These are phyloP conservation scores for Rosellinia necatrix DNA, from an alignment of 2,329 filamentous ascomycete genomes.

Conservation along the genomic window DNA sequence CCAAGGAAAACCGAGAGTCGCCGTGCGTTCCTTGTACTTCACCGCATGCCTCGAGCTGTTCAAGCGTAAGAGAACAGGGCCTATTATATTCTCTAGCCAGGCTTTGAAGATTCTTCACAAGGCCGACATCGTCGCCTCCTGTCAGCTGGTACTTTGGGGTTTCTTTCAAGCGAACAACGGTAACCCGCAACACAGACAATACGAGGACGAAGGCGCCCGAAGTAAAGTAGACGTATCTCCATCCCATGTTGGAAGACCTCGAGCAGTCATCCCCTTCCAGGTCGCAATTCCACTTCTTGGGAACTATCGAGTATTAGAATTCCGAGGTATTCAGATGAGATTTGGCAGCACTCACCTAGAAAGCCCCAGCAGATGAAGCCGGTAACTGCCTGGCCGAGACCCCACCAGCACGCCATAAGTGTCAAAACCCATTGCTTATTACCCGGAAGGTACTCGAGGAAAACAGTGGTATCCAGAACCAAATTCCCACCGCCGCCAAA, in stretches of 20 bases:
- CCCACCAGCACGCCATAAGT: conserved; percentile 63
- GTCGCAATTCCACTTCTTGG: conserved; percentile 49
- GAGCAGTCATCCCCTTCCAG: conserved; percentile 45
- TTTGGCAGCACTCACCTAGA: conserved; percentile 40
- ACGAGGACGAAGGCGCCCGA: conserved; percentile 52
- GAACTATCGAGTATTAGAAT: conserved; percentile 35
- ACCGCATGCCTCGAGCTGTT: conserved; percentile 53
- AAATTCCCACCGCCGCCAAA: conserved; percentile 70
- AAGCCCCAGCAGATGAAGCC: conserved; percentile 57
- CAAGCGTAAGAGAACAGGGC: conserved; percentile 49
- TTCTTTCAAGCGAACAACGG: conserved; percentile 59
- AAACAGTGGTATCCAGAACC: conserved; percentile 62
- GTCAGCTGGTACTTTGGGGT: conserved; percentile 64
- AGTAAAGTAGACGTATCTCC: conserved; percentile 55
- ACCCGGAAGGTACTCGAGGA: conserved; percentile 52
- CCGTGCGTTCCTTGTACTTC: conserved; percentile 45
- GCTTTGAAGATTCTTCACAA: conserved; percentile 49
- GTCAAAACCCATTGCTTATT: conserved; percentile 68
- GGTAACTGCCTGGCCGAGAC: conserved; percentile 52
- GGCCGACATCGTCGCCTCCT: conserved; percentile 55
- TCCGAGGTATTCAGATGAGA: neutral
- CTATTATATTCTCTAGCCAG: conserved; percentile 48
- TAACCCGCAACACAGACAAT: conserved; percentile 58
- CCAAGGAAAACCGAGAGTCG: conserved; percentile 41
- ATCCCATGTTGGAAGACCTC: conserved; percentile 52